phyloP scores from a whole-genome alignment of 495 filamentous ascomycete genomes.

The Pseudevernia furfuracea region DNA sequence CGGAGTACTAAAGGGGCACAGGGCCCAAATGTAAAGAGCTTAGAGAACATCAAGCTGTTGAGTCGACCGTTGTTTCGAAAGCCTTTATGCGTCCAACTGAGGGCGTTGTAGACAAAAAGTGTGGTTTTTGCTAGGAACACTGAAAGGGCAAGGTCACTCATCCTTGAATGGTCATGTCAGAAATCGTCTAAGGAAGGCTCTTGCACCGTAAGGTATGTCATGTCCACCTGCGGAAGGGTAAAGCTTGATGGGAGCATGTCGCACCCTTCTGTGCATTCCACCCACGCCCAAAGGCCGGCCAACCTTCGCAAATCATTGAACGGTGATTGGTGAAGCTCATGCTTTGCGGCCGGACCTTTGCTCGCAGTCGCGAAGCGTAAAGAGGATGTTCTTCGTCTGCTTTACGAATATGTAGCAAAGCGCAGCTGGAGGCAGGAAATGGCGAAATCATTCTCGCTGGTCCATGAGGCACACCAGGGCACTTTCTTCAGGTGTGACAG shows the following conservation, averaged over 20 bases:
- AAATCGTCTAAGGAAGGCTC: no score
- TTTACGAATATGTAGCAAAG: not conserved
- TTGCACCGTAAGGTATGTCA: no score
- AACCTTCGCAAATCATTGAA: not conserved
- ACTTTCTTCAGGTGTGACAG: not conserved
- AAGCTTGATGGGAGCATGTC: no score
- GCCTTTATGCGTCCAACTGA: not conserved
- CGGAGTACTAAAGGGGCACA: not conserved
- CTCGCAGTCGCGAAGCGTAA: not conserved
- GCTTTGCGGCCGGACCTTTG: not conserved
- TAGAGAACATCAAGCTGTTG: no score
- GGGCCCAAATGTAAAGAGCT: not conserved
- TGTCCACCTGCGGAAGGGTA: no score
- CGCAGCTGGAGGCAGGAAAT: not conserved
- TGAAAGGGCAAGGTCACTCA: not conserved
- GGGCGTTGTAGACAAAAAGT: not conserved
- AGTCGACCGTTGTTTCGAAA: no score
- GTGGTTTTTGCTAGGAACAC: not conserved
- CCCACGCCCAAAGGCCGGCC: not conserved
- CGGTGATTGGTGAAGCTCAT: not conserved
- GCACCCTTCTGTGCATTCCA: not conserved
- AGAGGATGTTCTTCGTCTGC: not conserved
- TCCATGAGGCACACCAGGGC: not conserved
- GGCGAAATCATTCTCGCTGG: not conserved
- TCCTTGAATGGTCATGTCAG: not conserved